phyloP scores from a whole-genome alignment of 1,139 yeast genomes.

The Nakaseomyces kungkrabaensis region DNA sequence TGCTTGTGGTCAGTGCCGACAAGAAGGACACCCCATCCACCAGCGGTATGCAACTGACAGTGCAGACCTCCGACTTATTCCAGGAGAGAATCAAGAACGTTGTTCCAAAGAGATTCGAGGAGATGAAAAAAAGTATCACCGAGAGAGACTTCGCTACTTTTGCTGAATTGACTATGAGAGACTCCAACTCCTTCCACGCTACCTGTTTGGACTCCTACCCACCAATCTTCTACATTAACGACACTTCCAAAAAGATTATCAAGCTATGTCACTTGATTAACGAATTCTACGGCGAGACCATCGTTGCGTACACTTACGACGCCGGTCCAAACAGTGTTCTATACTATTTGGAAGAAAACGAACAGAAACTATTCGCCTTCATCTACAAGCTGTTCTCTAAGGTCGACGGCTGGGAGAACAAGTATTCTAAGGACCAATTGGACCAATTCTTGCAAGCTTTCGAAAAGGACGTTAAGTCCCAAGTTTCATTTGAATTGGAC shows the following conservation, averaged over 20 bases:
- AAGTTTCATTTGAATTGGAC: constrained; percentile 36
- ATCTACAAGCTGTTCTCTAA: constrained; percentile 44
- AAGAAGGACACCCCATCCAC: constrained; percentile 94
- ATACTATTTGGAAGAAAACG: constrained; percentile 71
- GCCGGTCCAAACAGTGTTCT: constrained; percentile 99
- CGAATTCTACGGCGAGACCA: constrained; percentile 47
- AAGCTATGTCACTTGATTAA: constrained; percentile 75
- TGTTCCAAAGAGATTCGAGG: constrained; percentile 74
- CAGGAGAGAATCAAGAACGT: constrained; percentile 64
- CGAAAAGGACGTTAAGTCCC: constrained; percentile 32
- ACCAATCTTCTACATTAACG: constrained; percentile 91
- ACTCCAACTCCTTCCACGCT: constrained; percentile 95
- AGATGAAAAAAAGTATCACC: constrained; percentile 69
- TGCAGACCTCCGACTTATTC: constrained; percentile 77
- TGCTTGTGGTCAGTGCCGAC: constrained; percentile 83
- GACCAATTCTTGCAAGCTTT: constrained; percentile 28
- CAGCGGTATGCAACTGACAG: constrained; percentile 93
- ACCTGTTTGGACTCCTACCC: constrained; percentile 92
- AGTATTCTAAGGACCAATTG: constrained; percentile 24
- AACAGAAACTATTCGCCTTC: constrained; percentile 52
- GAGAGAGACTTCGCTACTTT: constrained; percentile 65
- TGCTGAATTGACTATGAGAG: constrained; percentile 89
- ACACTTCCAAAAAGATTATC: constrained; percentile 83
- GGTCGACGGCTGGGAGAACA: constrained; percentile 64
- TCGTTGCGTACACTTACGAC: constrained; percentile 95